Conservation (phyloP, 208 protist genomes). For the Crithidia bombi region DNA sequence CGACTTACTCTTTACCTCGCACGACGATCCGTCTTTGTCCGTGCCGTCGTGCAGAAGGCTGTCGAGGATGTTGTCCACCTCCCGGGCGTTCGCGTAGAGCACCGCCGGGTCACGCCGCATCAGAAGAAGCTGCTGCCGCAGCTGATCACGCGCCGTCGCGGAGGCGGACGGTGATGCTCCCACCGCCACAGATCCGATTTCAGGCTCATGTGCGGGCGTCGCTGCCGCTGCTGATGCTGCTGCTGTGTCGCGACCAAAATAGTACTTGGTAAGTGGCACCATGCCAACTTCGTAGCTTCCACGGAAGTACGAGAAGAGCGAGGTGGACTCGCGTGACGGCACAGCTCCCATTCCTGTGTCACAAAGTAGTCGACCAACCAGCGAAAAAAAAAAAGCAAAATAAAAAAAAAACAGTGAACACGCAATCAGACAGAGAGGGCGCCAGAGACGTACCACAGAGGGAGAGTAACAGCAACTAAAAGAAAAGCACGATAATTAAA, state of each 20-base stretch:
- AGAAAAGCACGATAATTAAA: too few species aligned
- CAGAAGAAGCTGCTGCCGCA: conserved; percentile 70
- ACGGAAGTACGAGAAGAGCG: conserved; percentile 87
- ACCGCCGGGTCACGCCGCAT: conserved; percentile 76
- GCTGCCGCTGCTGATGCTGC: neutral
- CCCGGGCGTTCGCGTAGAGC: conserved; percentile 67
- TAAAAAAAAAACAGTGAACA: neutral
- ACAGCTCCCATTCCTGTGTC: conserved; percentile 56
- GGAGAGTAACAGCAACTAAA: too few species aligned
- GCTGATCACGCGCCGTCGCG: conserved; percentile 22
- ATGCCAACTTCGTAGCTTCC: conserved; percentile 88
- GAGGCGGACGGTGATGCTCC: neutral
- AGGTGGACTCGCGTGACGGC: conserved; percentile 65
- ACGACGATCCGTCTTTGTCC: neutral
- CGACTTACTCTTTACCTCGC: conserved; percentile 13
- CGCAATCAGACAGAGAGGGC: too few species aligned
- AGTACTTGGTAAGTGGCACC: conserved; percentile 77
- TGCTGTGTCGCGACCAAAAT: conserved; percentile 53
- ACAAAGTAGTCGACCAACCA: neutral
- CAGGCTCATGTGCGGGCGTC: neutral
- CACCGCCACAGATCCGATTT: too few species aligned
- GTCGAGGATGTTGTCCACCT: conserved; percentile 38
- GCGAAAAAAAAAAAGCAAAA: conserved; percentile 14
- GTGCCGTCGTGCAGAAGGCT: conserved; percentile 18
- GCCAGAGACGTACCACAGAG: too few species aligned